phyloP scores from a whole-genome alignment of 495 filamentous ascomycete species.

The Daldinia loculata region DNA sequence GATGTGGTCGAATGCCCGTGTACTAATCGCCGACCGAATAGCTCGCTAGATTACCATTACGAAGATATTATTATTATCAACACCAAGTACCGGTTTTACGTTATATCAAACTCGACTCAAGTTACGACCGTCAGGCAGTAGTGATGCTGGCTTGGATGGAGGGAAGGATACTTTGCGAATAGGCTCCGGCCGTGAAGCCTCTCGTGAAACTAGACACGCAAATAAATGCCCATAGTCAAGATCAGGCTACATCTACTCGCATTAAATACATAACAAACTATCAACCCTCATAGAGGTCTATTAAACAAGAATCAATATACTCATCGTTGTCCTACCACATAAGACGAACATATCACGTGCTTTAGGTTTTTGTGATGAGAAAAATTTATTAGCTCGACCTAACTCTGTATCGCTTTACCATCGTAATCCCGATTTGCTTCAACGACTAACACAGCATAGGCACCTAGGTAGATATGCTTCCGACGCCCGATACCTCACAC shows the following conservation, averaged over 20 bases:
- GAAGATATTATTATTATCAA: neutral
- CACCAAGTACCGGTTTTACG: neutral
- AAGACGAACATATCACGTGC: conserved; percentile 41
- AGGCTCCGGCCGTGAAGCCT: neutral
- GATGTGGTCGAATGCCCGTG: neutral
- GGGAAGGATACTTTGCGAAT: neutral
- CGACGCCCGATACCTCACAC: conserved; percentile 91
- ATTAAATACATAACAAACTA: neutral
- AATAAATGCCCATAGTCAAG: neutral
- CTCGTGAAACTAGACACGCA: neutral
- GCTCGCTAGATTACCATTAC: neutral
- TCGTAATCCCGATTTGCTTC: neutral
- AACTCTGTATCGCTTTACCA: conserved; percentile 3
- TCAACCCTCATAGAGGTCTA: neutral
- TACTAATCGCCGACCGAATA: neutral
- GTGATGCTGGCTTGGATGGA: neutral
- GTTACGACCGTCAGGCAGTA: neutral
- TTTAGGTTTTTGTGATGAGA: conserved; percentile 20
- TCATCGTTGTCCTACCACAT: conserved; percentile 16
- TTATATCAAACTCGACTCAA: neutral
- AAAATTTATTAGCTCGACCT: conserved; percentile 40
- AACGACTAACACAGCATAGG: neutral
- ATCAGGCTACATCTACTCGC: neutral
- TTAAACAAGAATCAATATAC: conserved; percentile 16
- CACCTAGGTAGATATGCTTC: conserved; percentile 81